These are phyloP conservation scores for Smittium culicis DNA, from an alignment of 371 early-diverging fungal species.

Conservation along the genomic window DNA sequence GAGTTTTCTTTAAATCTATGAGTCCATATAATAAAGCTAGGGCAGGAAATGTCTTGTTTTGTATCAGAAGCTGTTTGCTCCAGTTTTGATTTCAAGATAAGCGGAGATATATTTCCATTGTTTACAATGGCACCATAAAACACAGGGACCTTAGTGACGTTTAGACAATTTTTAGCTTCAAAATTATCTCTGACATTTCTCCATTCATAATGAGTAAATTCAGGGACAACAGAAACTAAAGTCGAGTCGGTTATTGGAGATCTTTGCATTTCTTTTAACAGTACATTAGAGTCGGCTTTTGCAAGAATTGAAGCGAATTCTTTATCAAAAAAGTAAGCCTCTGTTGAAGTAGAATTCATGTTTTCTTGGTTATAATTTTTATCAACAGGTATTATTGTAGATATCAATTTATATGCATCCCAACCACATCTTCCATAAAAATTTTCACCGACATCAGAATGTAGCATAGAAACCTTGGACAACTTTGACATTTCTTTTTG, in stretches of 20 bases:
- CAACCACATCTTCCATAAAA: slow-evolving; percentile 10
- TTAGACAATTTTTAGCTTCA: neutral
- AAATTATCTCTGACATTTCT: slow-evolving; percentile 8
- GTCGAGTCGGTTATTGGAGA: neutral
- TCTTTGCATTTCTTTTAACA: neutral
- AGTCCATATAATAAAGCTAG: slow-evolving; percentile 11
- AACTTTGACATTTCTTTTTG: neutral
- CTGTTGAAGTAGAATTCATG: neutral
- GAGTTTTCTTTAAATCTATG: slow-evolving; percentile 8
- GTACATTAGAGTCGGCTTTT: neutral
- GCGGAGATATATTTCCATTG: neutral
- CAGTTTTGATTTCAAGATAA: neutral
- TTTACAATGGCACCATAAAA: slow-evolving; percentile 3
- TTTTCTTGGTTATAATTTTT: no score
- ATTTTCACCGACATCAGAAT: slow-evolving; percentile 5
- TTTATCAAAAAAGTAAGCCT: neutral
- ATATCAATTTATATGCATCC: neutral
- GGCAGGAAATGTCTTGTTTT: neutral
- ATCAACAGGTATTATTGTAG: neutral
- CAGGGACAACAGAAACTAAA: neutral
- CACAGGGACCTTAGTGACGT: neutral
- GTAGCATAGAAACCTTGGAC: neutral
- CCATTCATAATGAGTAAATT: slow-evolving; percentile 7
- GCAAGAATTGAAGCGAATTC: neutral
- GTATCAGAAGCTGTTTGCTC: neutral